A percentile compares a stretch with the other conserved stretches of the same genome.
These are phyloP conservation scores for Plantago coronopus DNA, from an alignment of 305 asterid genomes.

Conservation along the genomic window DNA sequence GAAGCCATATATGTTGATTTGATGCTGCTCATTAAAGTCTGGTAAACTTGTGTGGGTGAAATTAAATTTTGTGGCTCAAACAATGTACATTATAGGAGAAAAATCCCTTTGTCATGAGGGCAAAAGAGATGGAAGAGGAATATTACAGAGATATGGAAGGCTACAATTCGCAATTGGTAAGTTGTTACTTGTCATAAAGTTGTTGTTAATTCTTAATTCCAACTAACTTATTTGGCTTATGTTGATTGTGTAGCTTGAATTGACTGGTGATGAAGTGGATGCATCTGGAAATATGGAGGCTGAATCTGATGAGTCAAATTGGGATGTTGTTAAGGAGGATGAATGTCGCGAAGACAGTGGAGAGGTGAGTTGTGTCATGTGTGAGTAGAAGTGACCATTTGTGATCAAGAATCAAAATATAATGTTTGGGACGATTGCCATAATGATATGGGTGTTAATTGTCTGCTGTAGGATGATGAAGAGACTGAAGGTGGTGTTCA, in stretches of 20 bases:
- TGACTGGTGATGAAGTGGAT: neutral
- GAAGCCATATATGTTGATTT: too few relatives aligned
- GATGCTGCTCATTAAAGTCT: too few relatives aligned
- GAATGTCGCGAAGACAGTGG: neutral
- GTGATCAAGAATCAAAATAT: too few relatives aligned
- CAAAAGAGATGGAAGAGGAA: neutral
- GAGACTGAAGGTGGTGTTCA: too few relatives aligned
- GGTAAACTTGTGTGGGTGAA: too few relatives aligned
- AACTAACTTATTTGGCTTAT: neutral
- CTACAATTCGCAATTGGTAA: neutral
- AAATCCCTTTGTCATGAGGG: neutral
- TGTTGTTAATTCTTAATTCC: neutral
- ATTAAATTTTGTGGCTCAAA: too few relatives aligned
- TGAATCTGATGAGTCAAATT: neutral
- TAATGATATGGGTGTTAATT: too few relatives aligned
- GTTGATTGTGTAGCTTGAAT: neutral
- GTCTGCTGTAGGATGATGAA: too few relatives aligned
- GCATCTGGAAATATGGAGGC: too few relatives aligned
- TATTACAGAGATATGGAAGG: neutral
- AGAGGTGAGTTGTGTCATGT: neutral
- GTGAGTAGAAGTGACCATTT: too few relatives aligned
- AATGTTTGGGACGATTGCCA: too few relatives aligned
- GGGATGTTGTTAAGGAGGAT: neutral
- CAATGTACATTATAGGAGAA: neutral
- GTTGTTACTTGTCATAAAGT: neutral